These are phyloP conservation scores for Fusarium begoniae DNA, from an alignment of 2,329 filamentous ascomycete genomes.

Conservation along the genomic window DNA sequence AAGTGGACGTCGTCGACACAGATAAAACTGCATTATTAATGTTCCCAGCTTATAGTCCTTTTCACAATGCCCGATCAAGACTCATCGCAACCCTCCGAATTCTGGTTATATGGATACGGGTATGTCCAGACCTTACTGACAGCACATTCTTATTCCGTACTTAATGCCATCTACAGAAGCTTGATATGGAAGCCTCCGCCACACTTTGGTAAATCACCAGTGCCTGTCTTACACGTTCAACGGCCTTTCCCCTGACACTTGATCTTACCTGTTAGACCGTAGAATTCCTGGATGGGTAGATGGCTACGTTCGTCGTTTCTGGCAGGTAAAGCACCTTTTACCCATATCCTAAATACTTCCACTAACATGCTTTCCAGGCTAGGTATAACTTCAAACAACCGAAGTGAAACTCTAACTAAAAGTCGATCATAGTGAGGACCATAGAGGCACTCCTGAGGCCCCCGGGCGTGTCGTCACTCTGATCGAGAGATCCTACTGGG, in stretches of 20 bases:
- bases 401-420: neutral
- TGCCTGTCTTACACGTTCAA: neutral
- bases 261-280: conserved; percentile 67
- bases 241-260: conserved; percentile 3
- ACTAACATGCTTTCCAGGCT: conserved; percentile 41
- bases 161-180: conserved; percentile 62
- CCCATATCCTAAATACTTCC: neutral
- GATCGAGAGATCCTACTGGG: conserved; percentile 86
- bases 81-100: conserved; percentile 62
- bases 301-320: conserved; percentile 94
- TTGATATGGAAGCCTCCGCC: conserved; percentile 98
- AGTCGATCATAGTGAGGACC: conserved; percentile 75
- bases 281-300: conserved; percentile 89
- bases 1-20: neutral
- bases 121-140: conserved; percentile 52
- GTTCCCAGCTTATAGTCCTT: neutral
- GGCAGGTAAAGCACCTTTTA: conserved; percentile 77
- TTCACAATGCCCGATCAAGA: conserved; percentile 51
- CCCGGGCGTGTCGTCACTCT: conserved; percentile 94
- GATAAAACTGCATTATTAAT: conserved; percentile 24
- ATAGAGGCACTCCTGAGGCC: conserved; percentile 86
- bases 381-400: conserved; percentile 42
- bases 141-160: conserved; percentile 9
- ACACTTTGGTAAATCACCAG: conserved; percentile 86
- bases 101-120: conserved; percentile 99